These are phyloP conservation scores for Beta macrorhiza DNA, from an alignment of 179 eudicot genomes.

Conservation along the genomic window DNA sequence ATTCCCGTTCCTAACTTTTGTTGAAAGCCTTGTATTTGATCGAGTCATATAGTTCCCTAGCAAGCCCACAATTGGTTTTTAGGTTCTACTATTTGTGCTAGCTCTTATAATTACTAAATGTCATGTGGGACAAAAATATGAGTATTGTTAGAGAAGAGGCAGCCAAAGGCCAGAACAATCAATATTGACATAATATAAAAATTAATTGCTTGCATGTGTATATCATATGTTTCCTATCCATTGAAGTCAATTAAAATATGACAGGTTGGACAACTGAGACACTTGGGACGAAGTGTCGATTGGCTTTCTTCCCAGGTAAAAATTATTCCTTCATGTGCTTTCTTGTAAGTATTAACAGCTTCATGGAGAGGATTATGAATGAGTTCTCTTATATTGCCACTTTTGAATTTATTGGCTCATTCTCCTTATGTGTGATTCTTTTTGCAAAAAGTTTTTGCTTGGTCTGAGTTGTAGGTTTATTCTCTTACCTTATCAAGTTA, in stretches of 20 bases:
- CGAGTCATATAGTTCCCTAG: not conserved
- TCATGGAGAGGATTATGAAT: not conserved
- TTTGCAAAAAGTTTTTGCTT: too few species aligned
- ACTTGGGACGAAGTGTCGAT: slow-evolving; percentile 63
- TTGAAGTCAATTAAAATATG: slow-evolving; percentile 25
- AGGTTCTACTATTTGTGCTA: not conserved
- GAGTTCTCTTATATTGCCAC: not conserved
- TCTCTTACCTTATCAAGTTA: not conserved
- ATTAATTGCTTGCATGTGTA: slow-evolving; percentile 5
- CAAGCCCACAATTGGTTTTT: not conserved
- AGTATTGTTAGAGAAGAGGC: not conserved
- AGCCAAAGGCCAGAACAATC: not conserved
- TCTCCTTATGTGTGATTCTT: not conserved
- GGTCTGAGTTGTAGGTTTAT: not conserved
- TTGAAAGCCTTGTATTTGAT: too few species aligned
- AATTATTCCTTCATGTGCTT: not conserved
- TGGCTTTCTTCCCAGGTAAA: slow-evolving; percentile 73
- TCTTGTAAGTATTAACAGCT: not conserved
- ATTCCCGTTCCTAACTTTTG: too few species aligned
- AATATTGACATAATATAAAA: not conserved
- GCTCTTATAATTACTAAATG: not conserved
- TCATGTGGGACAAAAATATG: not conserved
- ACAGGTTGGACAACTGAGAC: slow-evolving; percentile 83
- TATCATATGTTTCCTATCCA: slow-evolving; percentile 7
- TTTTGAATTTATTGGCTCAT: not conserved